Base-by-base conservation (phyloP, 306 rosid genomes). In the Fragaria vesca region DNA sequence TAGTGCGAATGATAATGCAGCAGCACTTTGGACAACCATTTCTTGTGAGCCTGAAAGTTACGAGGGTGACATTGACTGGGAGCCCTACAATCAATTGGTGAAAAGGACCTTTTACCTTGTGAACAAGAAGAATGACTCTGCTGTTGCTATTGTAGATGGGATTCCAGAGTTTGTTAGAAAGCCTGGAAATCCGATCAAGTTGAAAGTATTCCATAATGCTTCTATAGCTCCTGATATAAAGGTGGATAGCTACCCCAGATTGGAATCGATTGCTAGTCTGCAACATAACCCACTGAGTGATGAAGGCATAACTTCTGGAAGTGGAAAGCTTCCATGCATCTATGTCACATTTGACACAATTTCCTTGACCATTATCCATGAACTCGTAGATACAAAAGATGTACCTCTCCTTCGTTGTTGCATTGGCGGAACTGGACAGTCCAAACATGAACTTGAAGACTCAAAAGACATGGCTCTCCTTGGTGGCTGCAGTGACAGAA, bases 111-210 rank as follows among this genome's bases (percentile, higher is more conserved):
- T 89, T 83, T 88, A 85, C 89, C 90, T 92, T 73, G 86, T 85
- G 79, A 94, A 94, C 87, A 88, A 89, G 88, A 90, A 77, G 88
- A 94, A 86, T 79, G 89, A 85, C 79, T 92, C 88, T 83, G 93
- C 89, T 83, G 82, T 94, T 87, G 97, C 97, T 75, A 89, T 92
- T 34, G 76, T 89, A 78, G 96, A 92, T 92, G 93, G 89, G 73
- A 73, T 89, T 87, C 92, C 87, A 21, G 95, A 90, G 88, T 91
- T 90, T 76, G 93, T 94, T 60, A 83, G 71, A 80, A 92, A 89
- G 86, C 98, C 97, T 79, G 98, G 98, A 83, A 90, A 85, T 84
- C 95, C 93, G 57, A 87, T 92, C 83, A 94, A 94, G 90, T 91
- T 92, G 65, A 94, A 92, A 88, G 85, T 94, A 60, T 87, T 94